Evolutionary conservation across 176 grass and related monocot genomes (phyloP).

Genomic region (Luzula sylvatica): DNA sequence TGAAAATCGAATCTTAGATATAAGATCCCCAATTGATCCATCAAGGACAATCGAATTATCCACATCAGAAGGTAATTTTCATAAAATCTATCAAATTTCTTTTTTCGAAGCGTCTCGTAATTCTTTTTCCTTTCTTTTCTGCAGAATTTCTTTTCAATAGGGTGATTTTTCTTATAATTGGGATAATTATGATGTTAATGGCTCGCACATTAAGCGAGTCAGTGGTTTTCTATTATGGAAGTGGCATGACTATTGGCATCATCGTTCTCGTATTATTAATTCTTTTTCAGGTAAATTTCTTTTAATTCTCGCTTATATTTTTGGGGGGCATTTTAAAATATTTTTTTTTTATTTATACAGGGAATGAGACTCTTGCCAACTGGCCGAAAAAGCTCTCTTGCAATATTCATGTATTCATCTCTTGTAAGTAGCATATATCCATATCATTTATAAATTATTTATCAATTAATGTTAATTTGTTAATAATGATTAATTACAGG

Average conservation of each 20-base stretch:
- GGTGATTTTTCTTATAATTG: slow-evolving; percentile 73
- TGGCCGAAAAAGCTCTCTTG: slow-evolving; percentile 70
- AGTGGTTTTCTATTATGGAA: slow-evolving; percentile 89
- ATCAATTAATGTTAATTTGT: background rate
- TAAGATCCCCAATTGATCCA: slow-evolving; percentile 48
- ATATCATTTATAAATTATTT: background rate
- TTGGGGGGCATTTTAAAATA: slow-evolving; percentile 2
- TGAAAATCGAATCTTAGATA: slow-evolving; percentile 52
- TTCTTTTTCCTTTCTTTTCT: background rate
- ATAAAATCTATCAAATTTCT: background rate
- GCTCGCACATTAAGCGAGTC: slow-evolving; percentile 56
- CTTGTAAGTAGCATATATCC: slow-evolving; percentile 50
- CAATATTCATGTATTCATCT: slow-evolving; percentile 74
- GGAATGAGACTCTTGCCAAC: slow-evolving; percentile 90
- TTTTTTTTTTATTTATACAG: slow-evolving; percentile 33
- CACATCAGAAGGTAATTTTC: slow-evolving; percentile 60
- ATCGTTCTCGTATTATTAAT: slow-evolving; percentile 70
- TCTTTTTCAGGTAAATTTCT: slow-evolving; percentile 69
- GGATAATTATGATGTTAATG: slow-evolving; percentile 53
- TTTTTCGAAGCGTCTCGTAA: background rate
- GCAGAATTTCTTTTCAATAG: slow-evolving; percentile 70
- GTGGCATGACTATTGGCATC: slow-evolving; percentile 84
- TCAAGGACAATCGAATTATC: slow-evolving; percentile 44
- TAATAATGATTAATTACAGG: slow-evolving; percentile 37
- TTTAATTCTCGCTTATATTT: slow-evolving; percentile 6